Percentiles rank a stretch among this genome's conserved stretches.
phyloP scores from a whole-genome alignment of 192 early-diverging fungal species.

The Coemansia sp. region DNA sequence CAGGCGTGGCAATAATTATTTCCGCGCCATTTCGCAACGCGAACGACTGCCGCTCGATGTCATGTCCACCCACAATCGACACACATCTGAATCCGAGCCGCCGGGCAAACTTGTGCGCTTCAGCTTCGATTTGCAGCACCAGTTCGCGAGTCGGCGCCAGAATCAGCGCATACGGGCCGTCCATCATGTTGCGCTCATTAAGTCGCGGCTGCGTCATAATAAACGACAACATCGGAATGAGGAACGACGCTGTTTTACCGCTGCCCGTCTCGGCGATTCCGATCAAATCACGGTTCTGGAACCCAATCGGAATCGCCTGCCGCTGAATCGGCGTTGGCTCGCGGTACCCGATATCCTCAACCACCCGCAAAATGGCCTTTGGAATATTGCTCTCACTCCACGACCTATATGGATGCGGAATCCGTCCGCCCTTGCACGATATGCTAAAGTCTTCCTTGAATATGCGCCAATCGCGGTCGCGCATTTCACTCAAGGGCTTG shows the following conservation, averaged over 20 bases:
- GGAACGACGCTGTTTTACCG: constrained; percentile 94
- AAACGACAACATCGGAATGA: constrained; percentile 92
- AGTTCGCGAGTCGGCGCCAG: constrained; percentile 96
- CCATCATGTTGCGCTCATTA: constrained; percentile 70
- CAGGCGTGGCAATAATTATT: constrained; percentile 97
- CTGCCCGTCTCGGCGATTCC: constrained; percentile 89
- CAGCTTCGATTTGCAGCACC: constrained; percentile 94
- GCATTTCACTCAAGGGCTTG: constrained; percentile 87
- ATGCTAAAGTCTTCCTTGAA: constrained; percentile 99
- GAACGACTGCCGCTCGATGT: constrained; percentile 84
- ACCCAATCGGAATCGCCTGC: constrained; percentile 93
- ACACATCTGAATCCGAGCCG: constrained; percentile 85
- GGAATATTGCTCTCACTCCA: constrained; percentile 86
- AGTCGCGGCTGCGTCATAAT: constrained; percentile 79
- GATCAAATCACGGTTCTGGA: constrained; percentile 86
- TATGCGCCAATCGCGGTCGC: constrained; percentile 98
- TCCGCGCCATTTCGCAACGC: constrained; percentile 88
- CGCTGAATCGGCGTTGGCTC: constrained; percentile 97
- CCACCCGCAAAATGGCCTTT: constrained; percentile 64
- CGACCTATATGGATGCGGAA: constrained; percentile 83
- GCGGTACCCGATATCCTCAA: constrained; percentile 82
- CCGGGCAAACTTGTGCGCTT: constrained; percentile 85
- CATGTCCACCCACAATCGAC: constrained; percentile 81
- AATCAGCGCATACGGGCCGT: constrained; percentile 91
- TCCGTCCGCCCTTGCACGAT: constrained; percentile 85